Conservation (phyloP, 306 rosid species). For the Vigna nakashimae region DNA sequence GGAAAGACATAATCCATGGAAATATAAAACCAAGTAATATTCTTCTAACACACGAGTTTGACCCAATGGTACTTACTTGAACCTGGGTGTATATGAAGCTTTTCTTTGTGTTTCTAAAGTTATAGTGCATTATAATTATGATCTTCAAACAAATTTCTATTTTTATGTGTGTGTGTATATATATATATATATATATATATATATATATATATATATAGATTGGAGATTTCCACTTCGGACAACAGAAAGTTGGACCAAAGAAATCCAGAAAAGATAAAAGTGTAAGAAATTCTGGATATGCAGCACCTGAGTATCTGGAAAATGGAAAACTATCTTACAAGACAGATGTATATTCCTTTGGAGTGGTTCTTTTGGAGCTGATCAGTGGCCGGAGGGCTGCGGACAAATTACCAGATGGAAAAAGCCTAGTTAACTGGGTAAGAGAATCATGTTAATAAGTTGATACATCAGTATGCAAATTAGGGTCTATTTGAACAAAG, state of each 20-base stretch:
- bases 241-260: slow-evolving; percentile 38
- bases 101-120: slow-evolving; percentile 7
- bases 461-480: slow-evolving; percentile 9
- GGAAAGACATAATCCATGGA: slow-evolving; percentile 75
- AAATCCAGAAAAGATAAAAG: slow-evolving; percentile 42
- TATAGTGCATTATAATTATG: slow-evolving; percentile 10
- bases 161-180: background rate
- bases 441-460: slow-evolving; percentile 32
- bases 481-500: no score
- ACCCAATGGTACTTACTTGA: slow-evolving; percentile 67
- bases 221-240: slow-evolving; percentile 51
- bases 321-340: slow-evolving; percentile 50
- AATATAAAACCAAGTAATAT: slow-evolving; percentile 80
- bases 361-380: slow-evolving; percentile 57
- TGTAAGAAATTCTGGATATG: slow-evolving; percentile 38
- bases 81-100: slow-evolving; percentile 32
- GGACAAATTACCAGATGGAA: slow-evolving; percentile 47
- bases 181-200: background rate
- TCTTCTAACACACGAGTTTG: slow-evolving; percentile 75
- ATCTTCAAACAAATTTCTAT: background rate
- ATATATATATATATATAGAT: slow-evolving; percentile 43
- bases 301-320: slow-evolving; percentile 54
- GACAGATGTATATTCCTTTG: slow-evolving; percentile 55
- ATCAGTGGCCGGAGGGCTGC: slow-evolving; percentile 48
- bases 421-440: slow-evolving; percentile 56